Evolutionary conservation across 176 grass and related monocot genomes (phyloP), one percentile per base, ranked within the genome.

Genomic region (Rhynchospora tenuis): DNA sequence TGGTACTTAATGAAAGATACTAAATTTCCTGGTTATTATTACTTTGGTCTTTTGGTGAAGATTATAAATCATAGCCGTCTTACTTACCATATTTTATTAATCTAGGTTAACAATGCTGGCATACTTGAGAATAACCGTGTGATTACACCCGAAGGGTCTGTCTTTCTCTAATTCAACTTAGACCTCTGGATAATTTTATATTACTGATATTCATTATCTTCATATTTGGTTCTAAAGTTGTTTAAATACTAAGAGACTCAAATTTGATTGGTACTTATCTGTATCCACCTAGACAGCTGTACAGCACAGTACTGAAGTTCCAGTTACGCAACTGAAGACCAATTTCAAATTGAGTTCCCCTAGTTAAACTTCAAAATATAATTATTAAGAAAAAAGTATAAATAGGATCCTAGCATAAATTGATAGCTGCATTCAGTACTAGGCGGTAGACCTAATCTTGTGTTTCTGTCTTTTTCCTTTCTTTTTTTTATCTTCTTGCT

Each of bases 91-190:
- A 10, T 66, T 60, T 89, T 38, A 0, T 64, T 61, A 31, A 76
- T 90, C 33, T 91, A 98, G 95, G 92, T 98, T 75, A 94, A 98
- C 81, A 98, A 98, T 90, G 92, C 92, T 83, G 95, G 95, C 15
- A 66, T 94, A 87, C 84, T 98, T 29, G 92, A 98, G 87, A 73
- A 93, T 46, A 91, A 88, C 17, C 85, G 87, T 81, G 71, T 75
- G 14, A 93, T 57, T 52, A 98, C 95, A 82, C 28, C 87, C 46
- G 95, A 94, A 90, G 92, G 95, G 95, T 93, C 46, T 26, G 61
- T 26, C 10, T 51, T 64, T 73, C 66, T 89, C 26, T 84, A 11
- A 19, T 47, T 64, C 47, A 75, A 52, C 15, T 75, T 54, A 75
- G 23, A 52, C 24, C 72, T 75, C 26, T 52, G 72, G 72, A 52